Conservation (phyloP, 805 yeast species). For the Kodamaea leandrae region DNA sequence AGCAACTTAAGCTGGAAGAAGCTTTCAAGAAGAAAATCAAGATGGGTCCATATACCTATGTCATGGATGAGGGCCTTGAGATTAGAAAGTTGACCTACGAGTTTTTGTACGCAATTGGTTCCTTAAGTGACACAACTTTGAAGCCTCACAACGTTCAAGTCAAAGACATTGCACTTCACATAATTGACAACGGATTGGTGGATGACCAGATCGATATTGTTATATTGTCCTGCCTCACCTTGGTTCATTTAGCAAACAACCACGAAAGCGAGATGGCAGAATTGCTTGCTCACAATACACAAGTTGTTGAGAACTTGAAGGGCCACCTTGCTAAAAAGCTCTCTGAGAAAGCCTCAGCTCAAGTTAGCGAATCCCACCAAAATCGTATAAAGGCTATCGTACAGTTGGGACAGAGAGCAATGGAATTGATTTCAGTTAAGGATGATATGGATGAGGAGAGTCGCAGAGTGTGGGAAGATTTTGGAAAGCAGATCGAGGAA, state of each 20-base stretch:
- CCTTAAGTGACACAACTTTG: conserved; percentile 15
- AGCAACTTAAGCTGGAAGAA: conserved; percentile 53
- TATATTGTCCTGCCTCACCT: conserved; percentile 46
- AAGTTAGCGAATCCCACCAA: conserved; percentile 57
- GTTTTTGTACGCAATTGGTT: conserved; percentile 53
- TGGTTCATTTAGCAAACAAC: conserved; percentile 37
- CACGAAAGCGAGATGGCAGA: conserved; percentile 23
- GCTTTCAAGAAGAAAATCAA: conserved; percentile 63
- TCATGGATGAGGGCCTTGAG: conserved; percentile 73
- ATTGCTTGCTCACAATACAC: conserved; percentile 15
- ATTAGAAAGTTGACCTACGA: conserved; percentile 73
- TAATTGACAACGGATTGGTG: conserved; percentile 49
- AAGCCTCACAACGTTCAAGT: conserved; percentile 24
- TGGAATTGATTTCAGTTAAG: conserved; percentile 7
- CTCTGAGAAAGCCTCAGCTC: conserved; percentile 63
- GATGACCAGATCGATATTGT: conserved; percentile 63
- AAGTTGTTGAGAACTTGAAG: conserved; percentile 36
- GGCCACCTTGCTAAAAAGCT: conserved; percentile 45
- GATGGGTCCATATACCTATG: conserved; percentile 86
- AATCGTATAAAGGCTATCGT: conserved; percentile 41
- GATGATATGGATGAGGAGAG: neutral
- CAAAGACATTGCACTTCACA: conserved; percentile 36
- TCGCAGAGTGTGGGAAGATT: neutral
- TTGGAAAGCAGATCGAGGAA: conserved; percentile 1
- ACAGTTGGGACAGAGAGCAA: conserved; percentile 25